Base-by-base conservation (phyloP, 2,329 filamentous ascomycete genomes). In the Chalara sp. region DNA sequence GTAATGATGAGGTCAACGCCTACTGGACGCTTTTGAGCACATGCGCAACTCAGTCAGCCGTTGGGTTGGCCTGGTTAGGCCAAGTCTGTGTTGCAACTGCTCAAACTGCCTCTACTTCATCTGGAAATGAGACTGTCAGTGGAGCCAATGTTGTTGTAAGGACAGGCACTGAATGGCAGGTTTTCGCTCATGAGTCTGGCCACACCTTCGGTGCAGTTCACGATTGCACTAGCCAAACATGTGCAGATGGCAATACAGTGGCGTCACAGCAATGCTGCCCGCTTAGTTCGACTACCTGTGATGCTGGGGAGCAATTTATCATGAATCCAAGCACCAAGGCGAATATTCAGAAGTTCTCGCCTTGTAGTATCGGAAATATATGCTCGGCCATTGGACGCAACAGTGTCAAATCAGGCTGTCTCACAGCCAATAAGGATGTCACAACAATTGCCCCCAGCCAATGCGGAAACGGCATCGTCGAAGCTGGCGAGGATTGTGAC, bases 391-490 rank as follows among this genome's bases (percentile, higher is more conserved):
- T 99, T 56, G 82, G 80, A 48, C 80, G 85, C 52, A 86, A 86
- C 62, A 87, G 83, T 55, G 85, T 95, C 66, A 86, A 87, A 55
- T 83, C 82, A 0, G 70, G 65, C 30, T 99, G 93, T 67, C 73
- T 99, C 42, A 84, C 82, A n/a, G 84, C 88, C 67, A 99, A 99
- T 73, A 83, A 80, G 59, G 84, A 87, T 57, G 83, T 99, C 44
- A 78, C 80, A 32, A 93, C 87, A 31, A 88, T 95, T 59, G 86
- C 83, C 0, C 88, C 86, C 49, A 86, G 85, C 60, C 84, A 91
- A 65, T 99, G 93, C 68, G 93, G 93, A 52, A 99, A 99, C 68
- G 93, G 93, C 49, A 97, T 99, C 58, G 93, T 99, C 47, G 93
- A 97, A 70, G 74, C 79, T 13, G 93, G 89, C 56, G 93, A 99